These are phyloP conservation scores for Tolypocladium sp. DNA, from an alignment of 2,329 filamentous ascomycete genomes.

Conservation along the genomic window DNA sequence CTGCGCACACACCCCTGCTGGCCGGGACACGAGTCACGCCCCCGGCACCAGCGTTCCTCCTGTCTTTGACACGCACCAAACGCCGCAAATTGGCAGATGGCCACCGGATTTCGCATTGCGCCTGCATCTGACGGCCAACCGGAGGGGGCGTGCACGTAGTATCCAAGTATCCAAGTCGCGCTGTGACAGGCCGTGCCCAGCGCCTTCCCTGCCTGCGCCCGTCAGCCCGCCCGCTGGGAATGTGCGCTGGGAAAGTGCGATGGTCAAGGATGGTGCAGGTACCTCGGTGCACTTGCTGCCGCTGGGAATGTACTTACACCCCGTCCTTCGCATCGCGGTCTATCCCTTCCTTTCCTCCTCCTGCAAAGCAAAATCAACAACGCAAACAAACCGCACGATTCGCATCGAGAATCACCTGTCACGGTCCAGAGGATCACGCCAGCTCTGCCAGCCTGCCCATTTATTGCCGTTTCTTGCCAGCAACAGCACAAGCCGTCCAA, in stretches of 20 bases:
- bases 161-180: background rate
- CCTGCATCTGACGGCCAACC: background rate
- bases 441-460: slow-evolving; percentile 29
- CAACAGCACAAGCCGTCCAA: slow-evolving; percentile 10
- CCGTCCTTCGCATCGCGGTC: slow-evolving; percentile 8
- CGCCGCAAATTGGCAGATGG: background rate
- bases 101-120: background rate
- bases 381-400: slow-evolving; percentile 38
- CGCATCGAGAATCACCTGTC: slow-evolving; percentile 48
- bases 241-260: background rate
- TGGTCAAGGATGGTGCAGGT: background rate
- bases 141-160: background rate
- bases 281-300: background rate
- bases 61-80: too few species aligned
- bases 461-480: slow-evolving; percentile 12
- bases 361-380: slow-evolving; percentile 40
- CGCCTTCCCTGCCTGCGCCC: background rate
- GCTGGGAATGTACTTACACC: background rate
- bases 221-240: background rate
- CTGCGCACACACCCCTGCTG: background rate
- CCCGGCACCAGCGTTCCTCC: slow-evolving; percentile 3
- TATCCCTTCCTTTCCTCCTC: slow-evolving; percentile 24
- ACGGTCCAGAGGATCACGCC: slow-evolving; percentile 50
- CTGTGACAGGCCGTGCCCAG: background rate
- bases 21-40: background rate